These are phyloP conservation scores for Didymella pinodella DNA, from an alignment of 2,329 filamentous ascomycete species.

Conservation along the genomic window DNA sequence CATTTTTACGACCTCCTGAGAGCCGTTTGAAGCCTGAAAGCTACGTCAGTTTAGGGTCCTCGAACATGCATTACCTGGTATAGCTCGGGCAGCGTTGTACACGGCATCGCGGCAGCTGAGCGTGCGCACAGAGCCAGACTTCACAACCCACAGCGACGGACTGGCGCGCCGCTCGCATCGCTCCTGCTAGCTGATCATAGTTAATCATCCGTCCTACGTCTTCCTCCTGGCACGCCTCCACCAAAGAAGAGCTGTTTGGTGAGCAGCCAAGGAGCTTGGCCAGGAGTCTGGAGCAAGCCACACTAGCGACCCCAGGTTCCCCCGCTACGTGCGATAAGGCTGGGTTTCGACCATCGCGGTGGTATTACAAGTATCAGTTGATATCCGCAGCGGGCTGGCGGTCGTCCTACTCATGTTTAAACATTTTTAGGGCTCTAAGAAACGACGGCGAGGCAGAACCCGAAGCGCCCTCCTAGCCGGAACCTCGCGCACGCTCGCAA, in stretches of 20 bases:
- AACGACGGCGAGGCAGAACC: background rate
- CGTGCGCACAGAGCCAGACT: background rate
- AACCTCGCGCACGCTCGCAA: background rate
- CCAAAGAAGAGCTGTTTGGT: constrained; percentile 11
- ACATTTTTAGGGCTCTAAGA: too few species aligned
- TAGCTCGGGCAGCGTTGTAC: background rate
- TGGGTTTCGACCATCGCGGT: constrained; percentile 7
- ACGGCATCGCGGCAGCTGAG: constrained; percentile 7
- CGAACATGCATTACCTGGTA: constrained; percentile 2
- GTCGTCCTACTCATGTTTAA: background rate
- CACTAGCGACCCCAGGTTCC: constrained; percentile 34
- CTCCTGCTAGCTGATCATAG: constrained; percentile 15
- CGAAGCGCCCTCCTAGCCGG: background rate
- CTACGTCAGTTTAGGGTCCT: background rate
- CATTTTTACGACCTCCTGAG: background rate
- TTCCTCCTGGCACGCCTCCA: constrained; percentile 9
- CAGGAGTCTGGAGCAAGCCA: constrained; percentile 46
- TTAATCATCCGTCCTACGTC: constrained; percentile 6
- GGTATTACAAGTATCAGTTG: constrained; percentile 9
- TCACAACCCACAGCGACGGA: constrained; percentile 11
- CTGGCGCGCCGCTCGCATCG: constrained; percentile 9
- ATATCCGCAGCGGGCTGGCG: background rate
- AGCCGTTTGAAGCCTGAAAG: constrained; percentile 6
- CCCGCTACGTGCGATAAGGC: constrained; percentile 26
- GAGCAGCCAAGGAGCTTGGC: constrained; percentile 46